Conservation (phyloP, 2,329 filamentous ascomycete species). For the Penicillium decumbens region DNA sequence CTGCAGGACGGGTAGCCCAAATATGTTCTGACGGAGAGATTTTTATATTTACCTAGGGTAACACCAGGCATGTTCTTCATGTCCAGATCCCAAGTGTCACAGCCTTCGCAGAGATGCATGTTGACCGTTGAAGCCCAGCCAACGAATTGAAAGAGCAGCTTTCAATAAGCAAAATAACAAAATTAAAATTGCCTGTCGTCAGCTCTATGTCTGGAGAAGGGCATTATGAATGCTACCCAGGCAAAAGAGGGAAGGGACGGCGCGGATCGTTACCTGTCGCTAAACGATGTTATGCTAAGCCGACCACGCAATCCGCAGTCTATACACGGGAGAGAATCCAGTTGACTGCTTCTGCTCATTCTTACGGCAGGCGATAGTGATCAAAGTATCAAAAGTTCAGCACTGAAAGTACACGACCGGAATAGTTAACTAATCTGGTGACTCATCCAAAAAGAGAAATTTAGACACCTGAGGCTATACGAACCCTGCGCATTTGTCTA, state of each 20-base stretch:
- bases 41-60: neutral
- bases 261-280: neutral
- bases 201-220: neutral
- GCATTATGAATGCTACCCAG: neutral
- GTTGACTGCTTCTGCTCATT: too few relatives aligned
- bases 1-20: neutral
- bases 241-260: neutral
- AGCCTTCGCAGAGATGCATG: neutral
- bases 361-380: too few relatives aligned
- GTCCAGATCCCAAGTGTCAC: neutral
- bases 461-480: too few relatives aligned
- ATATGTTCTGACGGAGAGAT: neutral
- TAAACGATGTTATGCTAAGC: too few relatives aligned
- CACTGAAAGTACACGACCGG: too few relatives aligned
- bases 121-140: neutral
- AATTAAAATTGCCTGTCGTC: neutral
- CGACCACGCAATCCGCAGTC: too few relatives aligned
- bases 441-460: too few relatives aligned
- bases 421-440: too few relatives aligned
- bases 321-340: too few relatives aligned
- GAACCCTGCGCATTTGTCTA: too few relatives aligned
- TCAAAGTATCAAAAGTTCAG: too few relatives aligned
- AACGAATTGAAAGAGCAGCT: neutral
- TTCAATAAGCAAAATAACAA: neutral
- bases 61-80: neutral